Base-by-base conservation (phyloP, 2,329 filamentous ascomycete genomes). In the Lasiodiplodia sp. region DNA sequence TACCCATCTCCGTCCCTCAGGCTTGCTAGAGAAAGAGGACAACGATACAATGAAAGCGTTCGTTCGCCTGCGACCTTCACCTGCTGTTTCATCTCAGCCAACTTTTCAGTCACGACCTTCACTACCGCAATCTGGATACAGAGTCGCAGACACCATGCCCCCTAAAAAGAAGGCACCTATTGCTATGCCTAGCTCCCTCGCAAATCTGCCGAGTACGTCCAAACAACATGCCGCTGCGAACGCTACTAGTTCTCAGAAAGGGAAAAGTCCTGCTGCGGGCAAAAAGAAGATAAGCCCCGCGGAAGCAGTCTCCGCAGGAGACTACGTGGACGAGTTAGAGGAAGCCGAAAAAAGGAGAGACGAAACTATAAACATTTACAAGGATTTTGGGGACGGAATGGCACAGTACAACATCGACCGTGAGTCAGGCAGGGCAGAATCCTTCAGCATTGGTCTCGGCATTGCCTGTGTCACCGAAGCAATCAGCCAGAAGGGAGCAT, bases 381-480 rank as follows among this genome's bases (percentile, higher is more conserved):
- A n/a, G n/a, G n/a, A n/a, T n/a, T n/a, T n/a, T n/a, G n/a, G n/a
- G n/a, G n/a, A 8, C 3, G 8, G 12, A 44, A 51, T 28, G 28
- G 1, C 6, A 28, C 28, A 10, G 31, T 34, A 34, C 8, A 10
- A 34, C 31, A 10, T 34, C 31, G 1, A 34, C 31, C 31, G 0
- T 34, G 2, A 10, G 0, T 34, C 0, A 31, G 23, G 21, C 51
- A 4, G 0, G 11, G 14, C 37, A 31, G 49, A 52, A 7, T 4
- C 28, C 10, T 2, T 4, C 23, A n/a, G 4, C 47, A n/a, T 49
- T 3, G 1, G 44, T 55, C 5, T 51, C 0, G 57, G n/a, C 2
- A 34, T 47, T 5, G 21, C 51, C 25, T 47, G n/a, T 8, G 63
- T 28, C 63, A 71, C 49, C 11, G 5, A 21, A 51, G 57, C 53